These are phyloP conservation scores for Naganishia albida DNA, from an alignment of 1,284 basidiomycete genomes.

Conservation along the genomic window DNA sequence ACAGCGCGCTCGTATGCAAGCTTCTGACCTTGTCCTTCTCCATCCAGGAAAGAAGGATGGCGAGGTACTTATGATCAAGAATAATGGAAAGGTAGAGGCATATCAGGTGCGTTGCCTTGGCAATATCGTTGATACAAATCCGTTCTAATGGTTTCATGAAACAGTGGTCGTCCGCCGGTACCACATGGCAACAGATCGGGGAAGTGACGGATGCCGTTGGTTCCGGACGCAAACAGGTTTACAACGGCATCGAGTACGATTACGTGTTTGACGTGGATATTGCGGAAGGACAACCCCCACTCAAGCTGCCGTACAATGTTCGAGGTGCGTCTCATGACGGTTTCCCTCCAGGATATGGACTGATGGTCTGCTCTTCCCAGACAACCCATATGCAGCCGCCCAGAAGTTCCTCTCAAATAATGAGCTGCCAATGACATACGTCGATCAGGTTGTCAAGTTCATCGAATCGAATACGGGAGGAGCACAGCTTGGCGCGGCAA, in stretches of 20 bases:
- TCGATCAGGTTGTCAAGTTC: constrained; percentile 89
- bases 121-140: neutral
- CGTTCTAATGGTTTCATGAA: neutral
- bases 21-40: neutral
- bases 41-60: constrained; percentile 83
- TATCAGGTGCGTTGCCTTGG: constrained; percentile 65
- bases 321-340: constrained; percentile 61
- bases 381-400: constrained; percentile 89
- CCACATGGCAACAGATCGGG: constrained; percentile 88
- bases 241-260: constrained; percentile 92
- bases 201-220: constrained; percentile 94
- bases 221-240: constrained; percentile 79
- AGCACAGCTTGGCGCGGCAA: constrained; percentile 64
- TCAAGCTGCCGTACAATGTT: constrained; percentile 92
- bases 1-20: neutral
- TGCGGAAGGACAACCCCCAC: constrained; percentile 83
- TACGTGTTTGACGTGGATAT: constrained; percentile 99
- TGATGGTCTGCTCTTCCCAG: constrained; percentile 55
- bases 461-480: constrained; percentile 88
- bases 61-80: constrained; percentile 86
- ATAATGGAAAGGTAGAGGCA: constrained; percentile 75
- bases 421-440: constrained; percentile 77
- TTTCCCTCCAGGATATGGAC: neutral
- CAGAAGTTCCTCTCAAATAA: constrained; percentile 83
- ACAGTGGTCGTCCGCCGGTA: constrained; percentile 72